Evolutionary conservation across 139 green algal species (phyloP), one percentile per base, ranked within the genome.

Genomic region (Haematococcus sp.): DNA sequence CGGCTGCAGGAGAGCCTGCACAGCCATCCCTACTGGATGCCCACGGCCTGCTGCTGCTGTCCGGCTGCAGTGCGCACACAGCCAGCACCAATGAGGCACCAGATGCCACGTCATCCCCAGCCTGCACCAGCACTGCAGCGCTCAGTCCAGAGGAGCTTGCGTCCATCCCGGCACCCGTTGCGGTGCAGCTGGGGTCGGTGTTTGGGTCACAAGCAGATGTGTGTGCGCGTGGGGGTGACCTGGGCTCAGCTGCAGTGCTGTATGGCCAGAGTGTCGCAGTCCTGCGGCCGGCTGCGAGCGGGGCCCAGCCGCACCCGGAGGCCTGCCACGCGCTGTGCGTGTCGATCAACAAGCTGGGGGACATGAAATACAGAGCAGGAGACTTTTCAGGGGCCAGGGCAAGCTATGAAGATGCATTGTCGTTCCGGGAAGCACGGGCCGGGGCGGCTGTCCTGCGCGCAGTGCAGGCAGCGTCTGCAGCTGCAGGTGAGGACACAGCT

Each of bases 301-400:
- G 9, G n/a, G 25, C 9, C 4, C 25, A 49, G 40, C 40, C 40
- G 7, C 7, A 64, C 56, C 25, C 27, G 13, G 56, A 64, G 56
- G 56, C 27, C 56, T 40, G 56, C 25, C 56, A 64, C 25, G 56
- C 27, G 56, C 15, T 64, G 4, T 40, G 25, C n/a, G 56, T 64
- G n/a, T 64, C 56, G n/a, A 35, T 64, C 56, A 64, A 64, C 56
- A 64, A 64, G 56, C 56, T 64, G 4, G 56, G 56, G 3, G 56
- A 64, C 56, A 19, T 23, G 19, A 17, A 35, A 4, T 64, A 40
- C 56, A 22, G 23, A 22, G 25, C 58, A 65, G n/a, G 30, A 16
- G 58, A 65, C 58, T n/a, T 65, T 19, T 9, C 58, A 22, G 58
- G n/a, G 28, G 58, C 58, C 58, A 2, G 28, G 23, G 23, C 23